These are phyloP conservation scores for Astrocystis sublimbata DNA, from an alignment of 495 filamentous ascomycete species.

Conservation along the genomic window DNA sequence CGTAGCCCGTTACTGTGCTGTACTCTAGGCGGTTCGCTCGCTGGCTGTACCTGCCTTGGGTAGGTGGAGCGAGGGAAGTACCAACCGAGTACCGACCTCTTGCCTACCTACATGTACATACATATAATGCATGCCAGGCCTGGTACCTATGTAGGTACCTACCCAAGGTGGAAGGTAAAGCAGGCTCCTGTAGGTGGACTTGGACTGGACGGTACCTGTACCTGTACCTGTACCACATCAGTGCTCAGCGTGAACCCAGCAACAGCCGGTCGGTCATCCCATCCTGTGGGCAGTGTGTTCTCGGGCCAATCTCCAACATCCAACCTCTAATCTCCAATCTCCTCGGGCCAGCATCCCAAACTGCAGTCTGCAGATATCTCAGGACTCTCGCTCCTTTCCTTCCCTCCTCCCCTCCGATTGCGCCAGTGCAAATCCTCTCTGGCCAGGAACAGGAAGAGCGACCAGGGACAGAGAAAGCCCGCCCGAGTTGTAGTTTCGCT, in stretches of 20 bases:
- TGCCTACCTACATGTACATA: conserved; percentile 12
- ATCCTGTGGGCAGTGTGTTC: conserved; percentile 4
- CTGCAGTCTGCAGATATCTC: conserved; percentile 10
- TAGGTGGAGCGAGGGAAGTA: too few relatives aligned
- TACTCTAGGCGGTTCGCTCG: too few relatives aligned
- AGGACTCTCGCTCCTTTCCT: neutral
- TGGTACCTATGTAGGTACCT: too few relatives aligned
- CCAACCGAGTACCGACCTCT: too few relatives aligned
- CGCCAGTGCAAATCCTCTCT: conserved; percentile 15
- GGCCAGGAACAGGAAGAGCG: conserved; percentile 3
- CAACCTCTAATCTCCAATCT: neutral
- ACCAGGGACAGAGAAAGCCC: conserved; percentile 18
- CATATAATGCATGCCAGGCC: too few relatives aligned
- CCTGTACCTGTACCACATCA: too few relatives aligned
- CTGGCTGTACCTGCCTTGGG: too few relatives aligned
- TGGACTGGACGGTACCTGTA: too few relatives aligned
- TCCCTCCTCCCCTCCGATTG: conserved; percentile 1
- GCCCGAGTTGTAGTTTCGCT: conserved; percentile 10
- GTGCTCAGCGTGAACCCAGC: conserved; percentile 4
- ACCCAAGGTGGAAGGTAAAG: too few relatives aligned
- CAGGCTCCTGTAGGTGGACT: too few relatives aligned
- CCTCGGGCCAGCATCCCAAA: too few relatives aligned
- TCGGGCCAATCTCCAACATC: neutral
- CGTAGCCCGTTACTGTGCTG: too few relatives aligned
- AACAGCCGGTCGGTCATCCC: neutral